phyloP scores from a whole-genome alignment of 1,284 basidiomycete species.

The Trichosporon sp. region DNA sequence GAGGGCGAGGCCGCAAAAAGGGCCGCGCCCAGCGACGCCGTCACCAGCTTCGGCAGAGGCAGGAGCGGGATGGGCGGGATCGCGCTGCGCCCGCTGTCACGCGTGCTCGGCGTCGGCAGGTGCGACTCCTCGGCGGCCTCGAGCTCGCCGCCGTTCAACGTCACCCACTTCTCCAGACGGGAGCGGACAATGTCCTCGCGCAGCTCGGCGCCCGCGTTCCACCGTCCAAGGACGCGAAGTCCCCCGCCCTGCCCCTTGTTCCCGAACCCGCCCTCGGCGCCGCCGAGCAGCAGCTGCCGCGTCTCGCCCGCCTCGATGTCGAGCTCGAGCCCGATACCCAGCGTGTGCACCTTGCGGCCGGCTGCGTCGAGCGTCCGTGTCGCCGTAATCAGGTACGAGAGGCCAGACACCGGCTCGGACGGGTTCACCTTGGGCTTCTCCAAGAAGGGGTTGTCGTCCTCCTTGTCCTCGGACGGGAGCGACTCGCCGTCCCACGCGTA shows the following conservation, averaged over 20 bases:
- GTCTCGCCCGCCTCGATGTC: constrained; percentile 45
- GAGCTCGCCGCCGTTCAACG: constrained; percentile 37
- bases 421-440: constrained; percentile 12
- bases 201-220: constrained; percentile 42
- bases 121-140: constrained; percentile 4
- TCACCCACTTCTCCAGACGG: constrained; percentile 45
- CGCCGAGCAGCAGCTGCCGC: constrained; percentile 34
- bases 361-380: constrained; percentile 44
- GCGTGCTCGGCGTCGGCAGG: constrained; percentile 39
- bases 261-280: constrained; percentile 34
- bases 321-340: constrained; percentile 47
- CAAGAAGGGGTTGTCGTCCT: constrained; percentile 24
- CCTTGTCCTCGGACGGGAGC: constrained; percentile 27
- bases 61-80: constrained; percentile 47
- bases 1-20: constrained; percentile 26
- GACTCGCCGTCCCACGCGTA: constrained; percentile 47
- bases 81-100: constrained; percentile 24
- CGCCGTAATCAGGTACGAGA: constrained; percentile 44
- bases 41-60: constrained; percentile 39
- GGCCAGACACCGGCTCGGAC: constrained; percentile 14
- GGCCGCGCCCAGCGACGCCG: constrained; percentile 29
- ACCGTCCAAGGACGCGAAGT: constrained; percentile 44
- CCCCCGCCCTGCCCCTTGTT: constrained; percentile 44
- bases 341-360: constrained; percentile 39
- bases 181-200: constrained; percentile 38